Evolutionary conservation across 441 rosid genomes (phyloP).

Genomic region (Cnidoscolus chayamansa): DNA sequence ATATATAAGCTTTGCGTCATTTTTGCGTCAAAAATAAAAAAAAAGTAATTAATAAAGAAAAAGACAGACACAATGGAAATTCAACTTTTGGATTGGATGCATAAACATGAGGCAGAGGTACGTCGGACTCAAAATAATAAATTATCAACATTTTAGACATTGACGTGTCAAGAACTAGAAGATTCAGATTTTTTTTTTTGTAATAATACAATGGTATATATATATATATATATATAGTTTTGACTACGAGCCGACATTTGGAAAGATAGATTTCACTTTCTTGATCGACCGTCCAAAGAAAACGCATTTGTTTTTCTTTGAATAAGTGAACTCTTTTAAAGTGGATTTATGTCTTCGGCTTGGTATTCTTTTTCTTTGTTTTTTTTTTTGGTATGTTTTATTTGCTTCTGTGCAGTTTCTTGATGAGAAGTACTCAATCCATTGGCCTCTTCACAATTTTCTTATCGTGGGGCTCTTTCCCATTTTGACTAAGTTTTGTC

Average conservation of each 20-base stretch:
- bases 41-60: too few relatives aligned
- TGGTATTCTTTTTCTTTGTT: not conserved
- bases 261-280: constrained; percentile 25
- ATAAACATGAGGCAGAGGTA: not conserved
- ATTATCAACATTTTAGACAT: not conserved
- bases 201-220: not conserved
- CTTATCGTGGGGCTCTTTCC: not conserved
- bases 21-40: constrained; percentile 18
- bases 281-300: constrained; percentile 57
- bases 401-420: not conserved
- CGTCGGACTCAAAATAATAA: not conserved
- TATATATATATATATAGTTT: not conserved
- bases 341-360: constrained; percentile 27
- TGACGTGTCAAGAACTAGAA: constrained; percentile 21
- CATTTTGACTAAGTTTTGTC: constrained; percentile 19
- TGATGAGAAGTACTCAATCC: not conserved
- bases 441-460: not conserved
- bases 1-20: constrained; percentile 33
- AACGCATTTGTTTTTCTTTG: constrained; percentile 16
- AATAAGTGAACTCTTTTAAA: constrained; percentile 25
- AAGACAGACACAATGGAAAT: not conserved
- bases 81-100: not conserved
- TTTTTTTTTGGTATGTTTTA: not conserved
- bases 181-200: not conserved
- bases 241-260: constrained; percentile 40